Percentiles rank a stretch among this genome's conserved stretches.
Evolutionary conservation across 169 alveolate genomes (phyloP).

Genomic region (Plasmodium sp.): DNA sequence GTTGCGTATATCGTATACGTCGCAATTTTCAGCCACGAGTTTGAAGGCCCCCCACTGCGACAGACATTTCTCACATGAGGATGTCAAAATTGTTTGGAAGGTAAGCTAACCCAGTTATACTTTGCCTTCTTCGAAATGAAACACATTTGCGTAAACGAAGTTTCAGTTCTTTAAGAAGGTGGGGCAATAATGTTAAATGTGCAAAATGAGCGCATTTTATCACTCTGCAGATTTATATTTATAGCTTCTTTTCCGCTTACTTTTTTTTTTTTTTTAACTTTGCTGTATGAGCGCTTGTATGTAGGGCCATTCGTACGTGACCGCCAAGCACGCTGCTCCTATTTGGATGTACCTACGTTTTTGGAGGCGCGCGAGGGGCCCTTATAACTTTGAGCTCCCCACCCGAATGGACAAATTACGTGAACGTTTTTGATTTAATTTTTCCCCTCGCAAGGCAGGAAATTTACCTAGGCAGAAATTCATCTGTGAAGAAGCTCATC

Average conservation of each 20-base stretch:
- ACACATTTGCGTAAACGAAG: not conserved
- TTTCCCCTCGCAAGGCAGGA: not conserved
- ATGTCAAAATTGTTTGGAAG: not conserved
- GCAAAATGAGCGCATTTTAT: not conserved
- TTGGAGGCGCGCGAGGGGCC: not conserved
- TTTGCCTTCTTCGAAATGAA: not conserved
- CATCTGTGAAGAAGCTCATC: too few relatives aligned
- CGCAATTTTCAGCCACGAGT: not conserved
- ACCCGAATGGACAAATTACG: not conserved
- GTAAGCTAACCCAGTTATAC: not conserved
- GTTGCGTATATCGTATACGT: not conserved
- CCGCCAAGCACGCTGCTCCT: not conserved
- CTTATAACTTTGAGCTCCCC: not conserved
- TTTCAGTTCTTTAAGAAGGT: not conserved
- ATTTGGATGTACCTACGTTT: not conserved
- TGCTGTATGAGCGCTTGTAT: not conserved
- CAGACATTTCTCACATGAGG: not conserved
- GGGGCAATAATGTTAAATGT: not conserved
- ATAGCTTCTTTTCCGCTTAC: not conserved
- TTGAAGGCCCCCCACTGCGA: not conserved
- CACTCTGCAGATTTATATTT: not conserved
- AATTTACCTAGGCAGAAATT: not conserved
- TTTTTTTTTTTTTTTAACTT: not conserved
- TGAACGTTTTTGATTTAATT: not conserved
- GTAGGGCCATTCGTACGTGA: not conserved